A percentile compares a stretch with the other conserved stretches of the same genome.
phyloP scores from a whole-genome alignment of 345 rosid genomes.

The Linum usitatissimum region DNA sequence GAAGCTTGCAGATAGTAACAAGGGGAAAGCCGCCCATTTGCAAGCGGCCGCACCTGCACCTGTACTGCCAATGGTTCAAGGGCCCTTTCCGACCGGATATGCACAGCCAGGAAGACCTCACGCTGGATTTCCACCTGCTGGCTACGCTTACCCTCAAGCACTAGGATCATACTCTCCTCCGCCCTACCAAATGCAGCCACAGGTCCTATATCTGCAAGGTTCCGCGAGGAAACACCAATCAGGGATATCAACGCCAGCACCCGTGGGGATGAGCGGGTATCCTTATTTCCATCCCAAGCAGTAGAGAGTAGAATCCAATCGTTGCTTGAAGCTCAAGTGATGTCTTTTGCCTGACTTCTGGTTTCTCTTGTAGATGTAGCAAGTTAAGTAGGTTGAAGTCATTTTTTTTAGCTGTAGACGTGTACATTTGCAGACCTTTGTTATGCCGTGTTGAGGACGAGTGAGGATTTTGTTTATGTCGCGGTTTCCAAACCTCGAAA shows the following conservation, averaged over 20 bases:
- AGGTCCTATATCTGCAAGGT: conserved; percentile 23
- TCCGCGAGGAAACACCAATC: conserved; percentile 29
- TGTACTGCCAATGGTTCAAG: conserved; percentile 19
- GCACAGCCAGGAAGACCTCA: conserved; percentile 38
- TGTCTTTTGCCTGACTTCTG: too few relatives aligned
- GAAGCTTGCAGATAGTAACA: conserved; percentile 48
- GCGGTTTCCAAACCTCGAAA: too few relatives aligned
- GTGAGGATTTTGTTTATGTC: too few relatives aligned
- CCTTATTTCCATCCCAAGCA: conserved; percentile 27
- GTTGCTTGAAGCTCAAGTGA: too few relatives aligned
- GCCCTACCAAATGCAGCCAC: conserved; percentile 29
- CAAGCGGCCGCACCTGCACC: conserved; percentile 30
- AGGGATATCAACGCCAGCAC: conserved; percentile 24
- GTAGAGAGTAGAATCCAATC: not conserved
- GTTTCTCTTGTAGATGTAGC: too few relatives aligned
- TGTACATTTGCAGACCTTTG: too few relatives aligned
- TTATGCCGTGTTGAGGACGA: too few relatives aligned
- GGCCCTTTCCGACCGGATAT: conserved; percentile 21
- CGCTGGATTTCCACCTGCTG: conserved; percentile 19
- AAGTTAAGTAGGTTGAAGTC: too few relatives aligned
- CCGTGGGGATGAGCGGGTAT: conserved; percentile 43
- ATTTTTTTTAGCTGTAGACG: too few relatives aligned
- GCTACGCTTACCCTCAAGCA: conserved; percentile 37
- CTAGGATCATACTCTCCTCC: conserved; percentile 29
- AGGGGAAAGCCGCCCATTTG: conserved; percentile 30